Conservation (phyloP, 2,329 filamentous ascomycete species). For the Thermothelomyces thermophilus region DNA sequence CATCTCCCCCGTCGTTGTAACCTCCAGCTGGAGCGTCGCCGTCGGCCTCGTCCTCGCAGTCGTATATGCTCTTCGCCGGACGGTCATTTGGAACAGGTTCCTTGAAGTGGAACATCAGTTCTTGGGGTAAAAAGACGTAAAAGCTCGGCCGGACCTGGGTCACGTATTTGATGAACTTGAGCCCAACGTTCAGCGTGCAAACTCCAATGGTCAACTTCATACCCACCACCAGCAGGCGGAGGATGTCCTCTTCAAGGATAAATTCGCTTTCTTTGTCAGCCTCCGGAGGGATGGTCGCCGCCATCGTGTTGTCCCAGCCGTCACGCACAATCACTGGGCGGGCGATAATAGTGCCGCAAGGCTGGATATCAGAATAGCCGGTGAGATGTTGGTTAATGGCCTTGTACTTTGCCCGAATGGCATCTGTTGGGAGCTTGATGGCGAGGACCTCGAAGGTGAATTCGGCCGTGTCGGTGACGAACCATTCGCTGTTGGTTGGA, state of each 20-base stretch:
- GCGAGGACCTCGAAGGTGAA: constrained; percentile 55
- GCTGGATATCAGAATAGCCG: constrained; percentile 27
- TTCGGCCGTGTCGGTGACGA: constrained; percentile 37
- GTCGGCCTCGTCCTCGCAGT: constrained; percentile 22
- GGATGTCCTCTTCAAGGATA: constrained; percentile 35
- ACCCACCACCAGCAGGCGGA: constrained; percentile 49
- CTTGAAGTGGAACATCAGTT: constrained; percentile 62
- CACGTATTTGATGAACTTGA: constrained; percentile 59
- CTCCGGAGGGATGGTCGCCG: constrained; percentile 2
- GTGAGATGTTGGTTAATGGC: constrained; percentile 29
- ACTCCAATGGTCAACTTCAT: constrained; percentile 52
- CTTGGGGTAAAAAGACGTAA: constrained; percentile 60
- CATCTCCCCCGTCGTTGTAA: not conserved
- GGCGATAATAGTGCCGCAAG: constrained; percentile 41
- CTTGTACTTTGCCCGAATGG: constrained; percentile 39
- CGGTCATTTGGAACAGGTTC: constrained; percentile 42
- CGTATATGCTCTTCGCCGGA: constrained; percentile 39
- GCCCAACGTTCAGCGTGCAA: constrained; percentile 47
- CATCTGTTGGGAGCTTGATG: constrained; percentile 40
- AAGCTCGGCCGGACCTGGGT: constrained; percentile 53
- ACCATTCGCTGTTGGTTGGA: constrained; percentile 29
- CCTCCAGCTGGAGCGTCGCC: constrained; percentile 1
- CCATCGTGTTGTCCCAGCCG: constrained; percentile 38
- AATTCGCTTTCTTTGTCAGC: constrained; percentile 48
- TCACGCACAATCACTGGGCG: constrained; percentile 42